Evolutionary conservation across 2,329 filamentous ascomycete species (phyloP).

Genomic region (Paramyrothecium roridum): DNA sequence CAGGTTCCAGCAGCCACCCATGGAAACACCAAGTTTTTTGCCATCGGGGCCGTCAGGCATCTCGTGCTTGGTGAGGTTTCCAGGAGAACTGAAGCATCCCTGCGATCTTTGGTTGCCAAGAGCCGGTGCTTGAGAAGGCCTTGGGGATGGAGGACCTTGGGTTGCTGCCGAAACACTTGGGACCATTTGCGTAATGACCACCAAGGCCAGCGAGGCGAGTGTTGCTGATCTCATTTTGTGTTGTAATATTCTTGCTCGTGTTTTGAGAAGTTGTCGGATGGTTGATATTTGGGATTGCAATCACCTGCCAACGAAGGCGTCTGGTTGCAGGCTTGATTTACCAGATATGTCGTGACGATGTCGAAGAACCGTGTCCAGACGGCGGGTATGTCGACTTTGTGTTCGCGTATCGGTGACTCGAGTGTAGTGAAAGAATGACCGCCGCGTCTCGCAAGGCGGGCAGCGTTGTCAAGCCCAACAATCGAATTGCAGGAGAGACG

Average conservation of each 20-base stretch:
- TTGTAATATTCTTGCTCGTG: conserved; percentile 12
- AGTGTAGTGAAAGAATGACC: too few relatives aligned
- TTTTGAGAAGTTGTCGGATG: background rate
- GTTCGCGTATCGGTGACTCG: too few relatives aligned
- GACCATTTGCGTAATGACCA: conserved; percentile 20
- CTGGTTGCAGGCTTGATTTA: too few relatives aligned
- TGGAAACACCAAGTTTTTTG: too few relatives aligned
- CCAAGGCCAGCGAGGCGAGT: conserved; percentile 21
- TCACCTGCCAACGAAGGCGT: too few relatives aligned
- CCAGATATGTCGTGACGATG: too few relatives aligned
- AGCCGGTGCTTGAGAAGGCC: too few relatives aligned
- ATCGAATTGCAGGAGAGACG: background rate
- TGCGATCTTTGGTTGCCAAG: conserved; percentile 24
- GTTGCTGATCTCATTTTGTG: conserved; percentile 24
- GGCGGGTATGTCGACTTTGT: too few relatives aligned
- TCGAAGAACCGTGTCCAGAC: too few relatives aligned
- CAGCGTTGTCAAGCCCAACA: background rate
- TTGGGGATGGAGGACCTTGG: conserved; percentile 15
- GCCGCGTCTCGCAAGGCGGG: too few relatives aligned
- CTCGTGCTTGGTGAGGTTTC: conserved; percentile 30
- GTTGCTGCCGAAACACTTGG: conserved; percentile 15
- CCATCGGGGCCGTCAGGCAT: conserved; percentile 7
- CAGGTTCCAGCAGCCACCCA: conserved; percentile 8
- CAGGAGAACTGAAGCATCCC: conserved; percentile 47
- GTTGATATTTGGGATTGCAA: too few relatives aligned